Base-by-base conservation (phyloP, 23 red algal genomes). In the Gracilaria gracilis region DNA sequence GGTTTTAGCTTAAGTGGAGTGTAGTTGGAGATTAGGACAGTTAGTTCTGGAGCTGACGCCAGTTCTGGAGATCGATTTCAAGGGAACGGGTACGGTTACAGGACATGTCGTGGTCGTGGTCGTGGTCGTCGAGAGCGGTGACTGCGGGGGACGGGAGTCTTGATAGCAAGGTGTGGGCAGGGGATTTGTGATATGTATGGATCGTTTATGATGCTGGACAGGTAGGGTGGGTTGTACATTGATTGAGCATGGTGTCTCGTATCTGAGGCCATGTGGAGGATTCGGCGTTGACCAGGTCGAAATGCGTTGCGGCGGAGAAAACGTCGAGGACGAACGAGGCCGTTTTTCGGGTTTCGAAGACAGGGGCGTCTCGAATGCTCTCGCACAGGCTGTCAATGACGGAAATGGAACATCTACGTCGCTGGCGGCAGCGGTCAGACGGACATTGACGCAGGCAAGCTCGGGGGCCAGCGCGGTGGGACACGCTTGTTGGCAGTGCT, bases 401-500 rank as follows among this genome's bases (percentile, higher is more conserved):
- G 4, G 67, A 15, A 21, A 36, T 34, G 27, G 86, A 1, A 89
- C 74, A 35, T 89, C 72, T 9, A 15, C 24, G 29, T 89, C 86
- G 12, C 12, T 16, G 9, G 54, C 35, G 3, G 67, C 86, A 7
- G 74, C 34, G 4, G 80, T 57, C 46, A 89, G 34, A 12, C 62
- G 50, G 9, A 89, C 36, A 25, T 78, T 78, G 32, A 75, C 0
- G 9, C 23, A 24, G 27, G 40, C 35, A 20, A 87, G 83, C 23
- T 46, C n/a, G 61, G 32, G 5, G 44, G 71, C 69, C 57, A 59
- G 44, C 39, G 48, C 48, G 7, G 53, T 89, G 8, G 85, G 85
- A 47, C 85, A 89, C 1, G 85, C 85, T 28, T 53, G 32, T 23
- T 44, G 14, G 59, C 80, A 89, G 29, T 44, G 44, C 34, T 39